Base-by-base conservation (phyloP, 2,329 filamentous ascomycete species). In the Talaromyces sp. region DNA sequence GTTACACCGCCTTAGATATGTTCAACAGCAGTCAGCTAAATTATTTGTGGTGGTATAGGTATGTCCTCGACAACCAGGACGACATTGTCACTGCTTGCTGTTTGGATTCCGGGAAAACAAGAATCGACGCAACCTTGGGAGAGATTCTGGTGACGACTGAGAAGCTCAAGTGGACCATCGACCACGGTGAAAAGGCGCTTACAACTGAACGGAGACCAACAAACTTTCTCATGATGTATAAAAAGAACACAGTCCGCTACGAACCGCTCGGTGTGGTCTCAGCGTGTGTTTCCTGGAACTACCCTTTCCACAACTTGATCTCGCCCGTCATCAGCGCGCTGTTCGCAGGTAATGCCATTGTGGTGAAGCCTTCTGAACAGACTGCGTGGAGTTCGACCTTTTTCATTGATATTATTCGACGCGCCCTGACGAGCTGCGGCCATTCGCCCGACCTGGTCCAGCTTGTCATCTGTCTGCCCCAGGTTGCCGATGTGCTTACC, bases 261-360 rank as follows among this genome's bases (percentile, higher is more conserved):
- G 92, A 99, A 75, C 93, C 94, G 14, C 80, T 97, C 21, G 94
- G 94, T 17, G 91, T 99, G 38, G 90, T 99, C 6, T 88, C 91
- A 11, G 93, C 94, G 19, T 88, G 93, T 57, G 91, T 99, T 50
- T 94, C 90, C 71, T 99, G 94, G 94, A 99, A 99, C 79, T 97
- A 92, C 72, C 87, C 91, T 51, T 96, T 97, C 75, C 94, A 99
- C 79, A 99, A 99, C 76, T 81, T 97, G 64, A 85, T 97, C 53
- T 91, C 90, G 0, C 94, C 93, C 14, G 84, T 97, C 65, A 95
- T 97, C 71, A 92, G 90, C 66, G 87, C 90, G 17, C 83, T 97
- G 56, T 97, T 97, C 72, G 83, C 92, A 14, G 94, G 94, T 53
- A 97, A 97, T 72, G 91, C 86, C 56, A 88, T 97, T 65, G 81